A percentile compares a stretch with the other conserved stretches of the same genome.
Evolutionary conservation across 2,329 filamentous ascomycete species (phyloP).

Genomic region (Ophiostoma tasmaniense): DNA sequence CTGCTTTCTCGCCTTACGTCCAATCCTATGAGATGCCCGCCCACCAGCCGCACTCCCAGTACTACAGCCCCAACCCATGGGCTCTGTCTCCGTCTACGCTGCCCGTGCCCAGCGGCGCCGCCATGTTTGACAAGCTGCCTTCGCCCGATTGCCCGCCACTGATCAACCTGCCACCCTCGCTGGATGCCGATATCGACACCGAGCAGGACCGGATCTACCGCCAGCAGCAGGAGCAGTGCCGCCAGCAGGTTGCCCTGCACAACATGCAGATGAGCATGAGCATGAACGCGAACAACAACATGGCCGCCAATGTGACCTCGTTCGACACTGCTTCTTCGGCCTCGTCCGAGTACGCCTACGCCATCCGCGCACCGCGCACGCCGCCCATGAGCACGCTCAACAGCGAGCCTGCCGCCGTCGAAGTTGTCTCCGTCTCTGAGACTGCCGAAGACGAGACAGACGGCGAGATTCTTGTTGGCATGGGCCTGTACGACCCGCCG

Average conservation of each 20-base stretch:
- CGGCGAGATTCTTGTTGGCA: constrained; percentile 68
- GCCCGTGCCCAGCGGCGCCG: constrained; percentile 11
- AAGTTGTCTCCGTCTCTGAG: constrained; percentile 20
- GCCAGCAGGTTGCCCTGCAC: not conserved
- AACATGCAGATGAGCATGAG: not conserved
- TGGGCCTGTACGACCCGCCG: constrained; percentile 71
- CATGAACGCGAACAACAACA: not conserved
- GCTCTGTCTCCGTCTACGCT: constrained; percentile 21
- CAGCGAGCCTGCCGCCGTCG: not conserved
- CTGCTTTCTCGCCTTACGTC: constrained; percentile 45
- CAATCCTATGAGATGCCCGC: not conserved
- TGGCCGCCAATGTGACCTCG: not conserved
- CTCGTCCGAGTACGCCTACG: not conserved
- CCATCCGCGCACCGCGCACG: constrained; percentile 3
- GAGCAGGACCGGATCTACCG: constrained; percentile 7
- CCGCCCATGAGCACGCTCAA: constrained; percentile 5
- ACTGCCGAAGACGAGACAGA: constrained; percentile 45
- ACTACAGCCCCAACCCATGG: constrained; percentile 34
- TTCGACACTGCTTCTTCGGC: not conserved
- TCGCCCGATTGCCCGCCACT: constrained; percentile 21
- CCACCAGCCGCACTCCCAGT: constrained; percentile 30
- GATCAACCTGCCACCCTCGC: constrained; percentile 7
- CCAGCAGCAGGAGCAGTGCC: constrained; percentile 7
- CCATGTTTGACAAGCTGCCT: constrained; percentile 20
- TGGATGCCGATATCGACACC: not conserved